A percentile compares a stretch with the other conserved stretches of the same genome.
Evolutionary conservation across 345 rosid species (phyloP).

Genomic region (Linum lewisii): DNA sequence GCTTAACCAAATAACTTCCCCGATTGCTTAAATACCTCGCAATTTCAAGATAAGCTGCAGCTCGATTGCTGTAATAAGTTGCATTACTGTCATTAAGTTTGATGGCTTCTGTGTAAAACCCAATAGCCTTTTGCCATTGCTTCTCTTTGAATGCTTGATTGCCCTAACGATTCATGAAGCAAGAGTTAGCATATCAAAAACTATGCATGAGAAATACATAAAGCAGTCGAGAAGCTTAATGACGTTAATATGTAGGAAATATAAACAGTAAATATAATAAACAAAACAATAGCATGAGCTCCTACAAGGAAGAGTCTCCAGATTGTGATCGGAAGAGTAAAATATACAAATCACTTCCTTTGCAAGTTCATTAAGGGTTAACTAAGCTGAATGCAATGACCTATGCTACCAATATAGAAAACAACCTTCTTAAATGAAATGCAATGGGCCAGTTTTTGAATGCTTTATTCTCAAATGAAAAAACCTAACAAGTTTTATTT

Average conservation of each 20-base stretch:
- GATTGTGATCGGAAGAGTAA: too few species aligned
- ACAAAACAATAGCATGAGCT: too few species aligned
- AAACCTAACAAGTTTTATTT: too few species aligned
- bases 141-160: slow-evolving; percentile 76
- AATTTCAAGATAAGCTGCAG: slow-evolving; percentile 82
- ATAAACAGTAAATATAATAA: not conserved
- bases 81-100: slow-evolving; percentile 61
- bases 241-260: not conserved
- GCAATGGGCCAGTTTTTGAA: too few species aligned
- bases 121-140: slow-evolving; percentile 83
- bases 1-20: slow-evolving; percentile 5
- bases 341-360: too few species aligned
- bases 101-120: slow-evolving; percentile 76
- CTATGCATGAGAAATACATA: not conserved
- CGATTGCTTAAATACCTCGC: slow-evolving; percentile 36
- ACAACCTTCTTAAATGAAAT: too few species aligned
- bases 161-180: slow-evolving; percentile 37
- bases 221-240: not conserved
- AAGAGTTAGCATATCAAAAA: slow-evolving; percentile 11
- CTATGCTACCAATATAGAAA: too few species aligned
- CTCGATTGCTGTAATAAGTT: slow-evolving; percentile 70
- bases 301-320: too few species aligned
- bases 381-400: too few species aligned
- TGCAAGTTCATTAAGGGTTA: too few species aligned
- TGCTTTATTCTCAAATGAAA: too few species aligned